Evolutionary conservation across 148 eudicot genomes (phyloP).

Genomic region (Cornus controversa): DNA sequence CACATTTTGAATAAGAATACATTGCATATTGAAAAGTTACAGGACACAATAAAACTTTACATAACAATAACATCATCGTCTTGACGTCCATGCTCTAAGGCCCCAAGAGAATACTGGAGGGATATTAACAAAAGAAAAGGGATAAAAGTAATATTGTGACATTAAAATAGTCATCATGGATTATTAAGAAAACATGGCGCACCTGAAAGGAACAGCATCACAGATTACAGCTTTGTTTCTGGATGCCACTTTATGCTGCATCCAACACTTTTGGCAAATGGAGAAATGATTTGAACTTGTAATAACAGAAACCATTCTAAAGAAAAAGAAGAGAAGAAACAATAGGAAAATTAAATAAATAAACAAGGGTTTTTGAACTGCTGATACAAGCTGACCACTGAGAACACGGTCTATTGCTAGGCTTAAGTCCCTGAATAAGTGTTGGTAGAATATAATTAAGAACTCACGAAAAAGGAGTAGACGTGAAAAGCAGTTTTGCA

Average conservation of each 20-base stretch:
- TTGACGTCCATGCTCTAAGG: too few species aligned
- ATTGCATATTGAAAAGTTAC: too few species aligned
- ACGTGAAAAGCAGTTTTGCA: background rate
- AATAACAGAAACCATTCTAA: background rate
- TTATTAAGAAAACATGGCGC: background rate
- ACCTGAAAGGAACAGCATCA: conserved; percentile 1
- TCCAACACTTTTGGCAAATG: conserved; percentile 29
- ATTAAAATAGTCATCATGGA: background rate
- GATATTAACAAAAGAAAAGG: too few species aligned
- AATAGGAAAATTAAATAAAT: background rate
- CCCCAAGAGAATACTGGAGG: too few species aligned
- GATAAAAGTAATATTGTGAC: background rate
- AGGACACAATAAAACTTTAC: too few species aligned
- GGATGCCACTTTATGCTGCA: conserved; percentile 77
- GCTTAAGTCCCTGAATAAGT: conserved; percentile 65
- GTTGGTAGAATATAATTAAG: background rate
- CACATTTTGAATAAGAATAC: too few species aligned
- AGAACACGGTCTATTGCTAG: conserved; percentile 80
- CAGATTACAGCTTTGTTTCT: conserved; percentile 10
- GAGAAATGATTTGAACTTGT: background rate
- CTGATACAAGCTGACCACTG: conserved; percentile 67
- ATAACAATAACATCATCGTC: too few species aligned
- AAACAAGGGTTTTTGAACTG: conserved; percentile 32
- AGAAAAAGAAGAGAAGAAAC: too few species aligned
- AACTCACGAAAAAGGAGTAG: too few species aligned